phyloP scores from a whole-genome alignment of 2,329 filamentous ascomycete species.

The Epichloe glyceriae region DNA sequence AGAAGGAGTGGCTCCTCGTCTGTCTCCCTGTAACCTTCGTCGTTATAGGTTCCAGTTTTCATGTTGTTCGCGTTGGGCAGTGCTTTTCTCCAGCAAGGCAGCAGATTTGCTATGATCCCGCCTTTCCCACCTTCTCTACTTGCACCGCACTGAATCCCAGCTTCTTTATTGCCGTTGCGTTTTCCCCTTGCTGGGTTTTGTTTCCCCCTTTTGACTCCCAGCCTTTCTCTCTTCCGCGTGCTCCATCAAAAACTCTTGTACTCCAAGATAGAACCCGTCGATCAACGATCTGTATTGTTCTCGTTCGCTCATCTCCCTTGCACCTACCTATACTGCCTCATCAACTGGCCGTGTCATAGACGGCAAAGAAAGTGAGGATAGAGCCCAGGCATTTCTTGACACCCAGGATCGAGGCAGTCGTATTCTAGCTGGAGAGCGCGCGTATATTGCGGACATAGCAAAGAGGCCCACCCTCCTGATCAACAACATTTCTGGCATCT shows the following conservation, averaged over 20 bases:
- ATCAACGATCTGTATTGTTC: neutral
- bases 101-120: neutral
- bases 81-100: neutral
- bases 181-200: neutral
- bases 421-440: neutral
- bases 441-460: neutral
- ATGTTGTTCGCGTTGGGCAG: neutral
- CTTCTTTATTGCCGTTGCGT: neutral
- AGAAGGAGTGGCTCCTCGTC: no score
- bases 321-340: neutral
- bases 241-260: neutral
- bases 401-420: neutral
- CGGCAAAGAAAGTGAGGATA: neutral
- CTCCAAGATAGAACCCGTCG: neutral
- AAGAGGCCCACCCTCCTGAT: neutral
- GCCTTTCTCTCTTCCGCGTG: no score
- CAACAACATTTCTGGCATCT: neutral
- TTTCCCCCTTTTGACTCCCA: neutral
- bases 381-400: neutral
- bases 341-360: neutral
- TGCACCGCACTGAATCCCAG: neutral
- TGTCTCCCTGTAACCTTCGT: neutral
- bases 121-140: neutral
- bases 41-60: neutral
- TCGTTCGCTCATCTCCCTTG: neutral